Conservation (phyloP, 805 yeast species). For the Candida caryicola region DNA sequence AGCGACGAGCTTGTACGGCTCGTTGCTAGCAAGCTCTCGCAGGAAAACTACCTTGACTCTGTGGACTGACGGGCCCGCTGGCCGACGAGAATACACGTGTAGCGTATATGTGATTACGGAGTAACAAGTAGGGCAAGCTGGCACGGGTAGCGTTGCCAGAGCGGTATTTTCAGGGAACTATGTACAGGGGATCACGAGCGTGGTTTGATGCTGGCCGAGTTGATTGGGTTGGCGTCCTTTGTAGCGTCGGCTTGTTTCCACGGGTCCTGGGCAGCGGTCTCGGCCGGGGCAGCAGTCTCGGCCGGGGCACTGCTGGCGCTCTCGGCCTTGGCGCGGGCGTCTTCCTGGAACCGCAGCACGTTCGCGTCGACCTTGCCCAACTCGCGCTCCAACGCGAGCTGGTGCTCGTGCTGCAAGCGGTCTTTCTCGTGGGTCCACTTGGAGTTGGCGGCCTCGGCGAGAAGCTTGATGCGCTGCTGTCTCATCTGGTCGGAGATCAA, state of each 20-base stretch:
- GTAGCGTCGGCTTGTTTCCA: slow-evolving; percentile 35
- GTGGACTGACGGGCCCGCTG: too few species aligned
- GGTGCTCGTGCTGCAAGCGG: slow-evolving; percentile 31
- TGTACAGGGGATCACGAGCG: slow-evolving; percentile 16
- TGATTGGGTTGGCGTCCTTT: slow-evolving; percentile 30
- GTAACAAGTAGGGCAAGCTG: too few species aligned
- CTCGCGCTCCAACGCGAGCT: slow-evolving; percentile 29
- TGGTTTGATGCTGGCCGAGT: slow-evolving; percentile 38
- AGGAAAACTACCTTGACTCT: too few species aligned
- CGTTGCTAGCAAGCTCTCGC: slow-evolving; percentile 21
- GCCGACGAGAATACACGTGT: too few species aligned
- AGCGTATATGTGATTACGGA: too few species aligned
- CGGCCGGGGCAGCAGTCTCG: not conserved
- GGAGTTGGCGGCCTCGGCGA: slow-evolving; percentile 47
- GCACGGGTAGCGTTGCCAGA: slow-evolving; percentile 27
- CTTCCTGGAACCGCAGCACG: too few species aligned
- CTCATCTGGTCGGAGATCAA: slow-evolving; percentile 57
- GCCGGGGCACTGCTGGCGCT: not conserved
- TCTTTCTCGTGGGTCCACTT: slow-evolving; percentile 39
- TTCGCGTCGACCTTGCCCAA: slow-evolving; percentile 22
- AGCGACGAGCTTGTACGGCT: slow-evolving; percentile 35
- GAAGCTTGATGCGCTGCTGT: slow-evolving; percentile 47
- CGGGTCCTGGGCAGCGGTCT: slow-evolving; percentile 19
- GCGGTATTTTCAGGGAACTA: slow-evolving; percentile 4
- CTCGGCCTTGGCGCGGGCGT: slow-evolving; percentile 1